These are phyloP conservation scores for Austropuccinia psidii DNA, from an alignment of 1,284 basidiomycete genomes.

Conservation along the genomic window DNA sequence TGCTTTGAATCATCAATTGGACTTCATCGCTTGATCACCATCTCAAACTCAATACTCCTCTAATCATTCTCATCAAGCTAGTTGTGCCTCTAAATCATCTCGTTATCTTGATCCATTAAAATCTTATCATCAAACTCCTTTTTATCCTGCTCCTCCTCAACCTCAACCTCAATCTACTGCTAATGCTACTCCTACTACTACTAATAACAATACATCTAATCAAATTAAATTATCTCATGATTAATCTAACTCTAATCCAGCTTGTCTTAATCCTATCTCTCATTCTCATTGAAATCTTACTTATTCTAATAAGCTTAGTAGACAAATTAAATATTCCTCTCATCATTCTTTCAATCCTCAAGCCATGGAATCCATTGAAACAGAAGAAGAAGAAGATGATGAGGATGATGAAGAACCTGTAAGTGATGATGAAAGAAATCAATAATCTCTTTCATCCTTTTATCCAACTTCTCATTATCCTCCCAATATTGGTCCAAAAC, in stretches of 20 bases:
- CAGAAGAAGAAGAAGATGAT: constrained; percentile 8
- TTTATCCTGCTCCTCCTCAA: no score
- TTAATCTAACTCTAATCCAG: background rate
- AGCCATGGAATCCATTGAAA: background rate
- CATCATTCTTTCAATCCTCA: background rate
- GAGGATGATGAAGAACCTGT: background rate
- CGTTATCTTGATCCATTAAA: no score
- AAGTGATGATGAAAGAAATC: background rate
- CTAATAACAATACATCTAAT: no score
- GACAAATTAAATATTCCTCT: background rate
- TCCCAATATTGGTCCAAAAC: background rate
- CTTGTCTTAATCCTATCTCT: background rate
- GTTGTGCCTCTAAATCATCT: no score
- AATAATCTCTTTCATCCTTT: background rate
- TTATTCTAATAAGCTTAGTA: background rate
- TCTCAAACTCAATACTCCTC: no score
- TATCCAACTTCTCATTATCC: background rate
- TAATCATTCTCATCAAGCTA: no score
- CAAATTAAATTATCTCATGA: no score
- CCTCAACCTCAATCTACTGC: no score
- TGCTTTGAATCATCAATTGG: background rate
- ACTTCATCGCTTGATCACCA: background rate
- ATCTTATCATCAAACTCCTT: no score
- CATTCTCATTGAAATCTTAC: background rate
- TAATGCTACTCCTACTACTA: no score